These are phyloP conservation scores for Diaporthe helianthi DNA, from an alignment of 2,329 filamentous ascomycete species.

Conservation along the genomic window DNA sequence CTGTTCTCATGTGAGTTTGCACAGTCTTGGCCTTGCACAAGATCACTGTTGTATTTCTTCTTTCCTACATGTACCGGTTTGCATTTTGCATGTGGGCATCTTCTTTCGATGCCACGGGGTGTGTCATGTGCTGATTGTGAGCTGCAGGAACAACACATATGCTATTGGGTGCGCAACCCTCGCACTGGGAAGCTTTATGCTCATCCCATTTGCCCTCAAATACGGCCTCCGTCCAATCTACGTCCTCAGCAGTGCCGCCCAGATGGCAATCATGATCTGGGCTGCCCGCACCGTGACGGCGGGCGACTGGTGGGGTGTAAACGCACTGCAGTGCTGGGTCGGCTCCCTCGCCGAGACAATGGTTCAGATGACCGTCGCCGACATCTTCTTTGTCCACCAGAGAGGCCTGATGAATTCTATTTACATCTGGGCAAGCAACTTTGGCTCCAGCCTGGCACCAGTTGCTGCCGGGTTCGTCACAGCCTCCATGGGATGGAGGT, in stretches of 20 bases:
- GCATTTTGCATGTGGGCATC: no score
- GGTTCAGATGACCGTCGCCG: slow-evolving; percentile 55
- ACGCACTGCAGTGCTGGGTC: slow-evolving; percentile 51
- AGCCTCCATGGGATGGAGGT: slow-evolving; percentile 33
- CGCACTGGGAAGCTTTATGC: slow-evolving; percentile 49
- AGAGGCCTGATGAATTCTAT: slow-evolving; percentile 54
- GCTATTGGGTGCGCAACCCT: slow-evolving; percentile 52
- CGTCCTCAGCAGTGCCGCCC: slow-evolving; percentile 48
- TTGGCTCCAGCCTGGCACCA: slow-evolving; percentile 39
- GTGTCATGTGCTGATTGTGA: neutral
- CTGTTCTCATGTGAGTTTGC: slow-evolving; percentile 39
- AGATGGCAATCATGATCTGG: slow-evolving; percentile 49
- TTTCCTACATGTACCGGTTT: no score
- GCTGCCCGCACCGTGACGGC: slow-evolving; percentile 49
- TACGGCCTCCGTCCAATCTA: slow-evolving; percentile 55
- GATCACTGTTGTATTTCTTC: neutral
- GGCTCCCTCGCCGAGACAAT: slow-evolving; percentile 53
- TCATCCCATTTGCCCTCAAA: slow-evolving; percentile 55
- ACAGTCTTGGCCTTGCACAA: neutral
- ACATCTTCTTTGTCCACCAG: slow-evolving; percentile 57
- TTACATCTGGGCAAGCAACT: slow-evolving; percentile 50
- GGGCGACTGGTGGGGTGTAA: slow-evolving; percentile 52
- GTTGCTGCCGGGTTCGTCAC: slow-evolving; percentile 35
- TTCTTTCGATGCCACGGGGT: no score
- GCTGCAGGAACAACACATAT: slow-evolving; percentile 48